Percentiles rank a stretch among this genome's conserved stretches.
Conservation (phyloP, 1,284 basidiomycete species). For the Coniophora puteana region DNA sequence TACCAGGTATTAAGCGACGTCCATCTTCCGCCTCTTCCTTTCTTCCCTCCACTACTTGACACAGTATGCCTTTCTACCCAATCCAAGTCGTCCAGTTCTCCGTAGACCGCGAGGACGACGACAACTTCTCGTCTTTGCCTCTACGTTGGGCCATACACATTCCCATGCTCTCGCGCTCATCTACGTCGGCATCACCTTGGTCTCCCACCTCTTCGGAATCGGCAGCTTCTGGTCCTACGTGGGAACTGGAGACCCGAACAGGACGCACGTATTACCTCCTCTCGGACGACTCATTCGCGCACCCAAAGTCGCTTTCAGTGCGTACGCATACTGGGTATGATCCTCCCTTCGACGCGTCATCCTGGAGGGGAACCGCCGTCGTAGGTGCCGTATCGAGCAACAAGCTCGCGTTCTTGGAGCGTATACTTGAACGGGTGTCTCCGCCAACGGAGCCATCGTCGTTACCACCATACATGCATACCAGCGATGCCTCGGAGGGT, state of each 20-base stretch:
- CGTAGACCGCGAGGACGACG: constrained; percentile 7
- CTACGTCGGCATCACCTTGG: too few species aligned
- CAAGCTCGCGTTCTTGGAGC: constrained; percentile 16
- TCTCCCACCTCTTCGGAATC: too few species aligned
- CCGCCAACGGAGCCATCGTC: constrained; percentile 15
- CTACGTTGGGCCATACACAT: constrained; percentile 28
- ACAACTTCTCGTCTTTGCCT: too few species aligned
- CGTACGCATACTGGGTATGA: constrained; percentile 6
- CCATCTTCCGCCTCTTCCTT: too few species aligned
- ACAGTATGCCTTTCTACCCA: too few species aligned
- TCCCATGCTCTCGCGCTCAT: constrained; percentile 11
- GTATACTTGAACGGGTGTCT: constrained; percentile 7
- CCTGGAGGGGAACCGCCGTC: constrained; percentile 16
- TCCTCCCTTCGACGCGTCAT: not conserved
- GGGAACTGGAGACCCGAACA: too few species aligned
- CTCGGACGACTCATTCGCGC: constrained; percentile 21
- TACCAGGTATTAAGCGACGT: too few species aligned
- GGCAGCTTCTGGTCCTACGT: too few species aligned
- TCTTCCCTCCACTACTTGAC: too few species aligned
- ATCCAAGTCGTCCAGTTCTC: constrained; percentile 28
- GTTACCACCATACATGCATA: not conserved
- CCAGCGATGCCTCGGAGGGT: constrained; percentile 17
- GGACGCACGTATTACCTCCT: constrained; percentile 25
- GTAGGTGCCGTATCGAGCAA: constrained; percentile 18
- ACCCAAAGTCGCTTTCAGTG: constrained; percentile 11